These are phyloP conservation scores for Fusarium vanettenii DNA, from an alignment of 2,329 filamentous ascomycete genomes.

Conservation along the genomic window DNA sequence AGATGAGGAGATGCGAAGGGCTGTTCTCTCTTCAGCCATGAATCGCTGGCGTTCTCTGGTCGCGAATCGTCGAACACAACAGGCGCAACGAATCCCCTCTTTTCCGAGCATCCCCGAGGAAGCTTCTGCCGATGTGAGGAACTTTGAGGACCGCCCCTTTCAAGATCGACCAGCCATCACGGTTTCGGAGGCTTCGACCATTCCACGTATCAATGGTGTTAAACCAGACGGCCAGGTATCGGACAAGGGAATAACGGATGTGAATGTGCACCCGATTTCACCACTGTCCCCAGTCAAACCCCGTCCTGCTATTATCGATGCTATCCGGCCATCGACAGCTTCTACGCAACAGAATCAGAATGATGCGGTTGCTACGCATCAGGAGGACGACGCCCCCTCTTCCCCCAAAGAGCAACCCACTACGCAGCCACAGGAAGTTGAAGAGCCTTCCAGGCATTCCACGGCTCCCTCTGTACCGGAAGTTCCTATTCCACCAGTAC, in stretches of 20 bases:
- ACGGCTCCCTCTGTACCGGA: neutral
- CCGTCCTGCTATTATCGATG: constrained; percentile 10
- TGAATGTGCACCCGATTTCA: neutral
- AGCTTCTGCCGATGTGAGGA: constrained; percentile 18
- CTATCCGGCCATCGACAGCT: constrained; percentile 16
- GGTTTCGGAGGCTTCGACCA: neutral
- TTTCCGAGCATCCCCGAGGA: constrained; percentile 28
- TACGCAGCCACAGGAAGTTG: neutral
- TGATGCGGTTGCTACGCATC: neutral
- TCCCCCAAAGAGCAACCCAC: constrained; percentile 1
- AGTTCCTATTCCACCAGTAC: neutral
- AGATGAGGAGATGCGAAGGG: constrained; percentile 30
- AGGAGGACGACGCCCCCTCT: constrained; percentile 1
- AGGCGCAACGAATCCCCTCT: constrained; percentile 20
- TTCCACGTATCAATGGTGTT: constrained; percentile 19
- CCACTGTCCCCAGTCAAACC: constrained; percentile 24
- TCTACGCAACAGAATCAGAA: constrained; percentile 9
- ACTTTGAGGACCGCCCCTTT: constrained; percentile 23
- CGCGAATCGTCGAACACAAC: constrained; percentile 20
- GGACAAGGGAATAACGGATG: constrained; percentile 11
- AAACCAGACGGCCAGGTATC: constrained; percentile 5
- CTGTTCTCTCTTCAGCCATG: constrained; percentile 38
- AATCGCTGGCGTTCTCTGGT: constrained; percentile 40
- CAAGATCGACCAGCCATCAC: constrained; percentile 12
- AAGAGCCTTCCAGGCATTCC: constrained; percentile 4